A percentile compares a stretch with the other conserved stretches of the same genome.
These are phyloP conservation scores for Carex kokanica DNA, from an alignment of 176 grass and related monocot genomes.

Conservation along the genomic window DNA sequence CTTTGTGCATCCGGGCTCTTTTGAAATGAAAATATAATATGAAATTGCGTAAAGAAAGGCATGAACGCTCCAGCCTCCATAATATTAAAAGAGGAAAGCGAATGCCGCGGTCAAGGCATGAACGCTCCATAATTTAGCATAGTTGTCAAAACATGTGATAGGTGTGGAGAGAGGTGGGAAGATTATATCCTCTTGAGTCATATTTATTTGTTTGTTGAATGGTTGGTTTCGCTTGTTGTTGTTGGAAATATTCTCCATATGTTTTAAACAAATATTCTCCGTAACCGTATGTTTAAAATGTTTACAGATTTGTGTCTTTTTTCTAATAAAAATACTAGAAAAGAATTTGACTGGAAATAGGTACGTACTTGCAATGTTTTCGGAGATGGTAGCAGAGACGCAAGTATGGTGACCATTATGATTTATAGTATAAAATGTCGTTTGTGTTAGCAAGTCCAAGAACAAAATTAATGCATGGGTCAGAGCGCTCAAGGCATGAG, in stretches of 20 bases:
- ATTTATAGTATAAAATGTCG: background rate
- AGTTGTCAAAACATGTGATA: slow-evolving; percentile 2
- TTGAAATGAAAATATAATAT: too few relatives aligned
- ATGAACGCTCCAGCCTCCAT: background rate
- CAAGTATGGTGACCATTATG: background rate
- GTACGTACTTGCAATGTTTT: too few relatives aligned
- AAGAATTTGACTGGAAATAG: background rate
- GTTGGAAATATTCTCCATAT: background rate
- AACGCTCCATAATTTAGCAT: background rate
- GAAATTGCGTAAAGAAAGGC: too few relatives aligned
- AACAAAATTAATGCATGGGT: background rate
- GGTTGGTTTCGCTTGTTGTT: background rate
- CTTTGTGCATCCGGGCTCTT: background rate
- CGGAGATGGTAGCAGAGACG: background rate
- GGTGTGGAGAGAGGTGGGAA: background rate
- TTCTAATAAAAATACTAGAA: background rate
- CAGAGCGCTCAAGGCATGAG: background rate
- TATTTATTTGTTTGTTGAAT: background rate
- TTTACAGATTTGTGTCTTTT: background rate
- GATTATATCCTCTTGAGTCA: background rate
- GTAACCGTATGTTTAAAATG: background rate
- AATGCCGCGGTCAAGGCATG: background rate
- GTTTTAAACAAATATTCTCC: background rate
- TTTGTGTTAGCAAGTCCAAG: slow-evolving; percentile 3
- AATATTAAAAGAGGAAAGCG: background rate